phyloP scores from a whole-genome alignment of 2,329 filamentous ascomycete species.

The Alternaria conjuncta region DNA sequence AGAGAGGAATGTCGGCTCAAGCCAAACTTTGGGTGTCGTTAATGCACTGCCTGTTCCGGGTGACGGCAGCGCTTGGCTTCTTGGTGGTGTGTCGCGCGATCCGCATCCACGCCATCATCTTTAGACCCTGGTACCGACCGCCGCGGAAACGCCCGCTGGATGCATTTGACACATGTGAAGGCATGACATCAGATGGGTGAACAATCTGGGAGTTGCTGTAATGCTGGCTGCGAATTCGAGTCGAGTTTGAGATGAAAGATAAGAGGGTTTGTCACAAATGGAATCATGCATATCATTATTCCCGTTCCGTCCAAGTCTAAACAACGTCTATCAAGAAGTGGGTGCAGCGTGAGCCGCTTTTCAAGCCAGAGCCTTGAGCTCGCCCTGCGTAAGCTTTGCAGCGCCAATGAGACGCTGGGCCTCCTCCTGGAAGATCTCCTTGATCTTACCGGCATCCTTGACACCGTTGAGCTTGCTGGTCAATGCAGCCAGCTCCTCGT shows the following conservation, averaged over 20 bases:
- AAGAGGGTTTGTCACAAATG: neutral
- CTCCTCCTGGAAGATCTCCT: constrained; percentile 80
- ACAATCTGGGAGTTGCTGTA: neutral
- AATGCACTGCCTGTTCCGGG: constrained; percentile 19
- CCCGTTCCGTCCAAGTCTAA: constrained; percentile 18
- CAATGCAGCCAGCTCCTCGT: constrained; percentile 86
- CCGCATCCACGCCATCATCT: constrained; percentile 9
- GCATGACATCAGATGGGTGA: neutral
- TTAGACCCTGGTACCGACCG: constrained; percentile 10
- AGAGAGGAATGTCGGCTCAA: neutral
- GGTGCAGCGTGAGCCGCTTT: neutral
- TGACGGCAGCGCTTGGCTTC: constrained; percentile 33
- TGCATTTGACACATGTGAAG: constrained; percentile 4
- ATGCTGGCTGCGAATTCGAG: neutral
- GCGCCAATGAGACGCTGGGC: constrained; percentile 77
- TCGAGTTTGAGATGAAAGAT: neutral
- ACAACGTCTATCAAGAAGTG: constrained; percentile 20
- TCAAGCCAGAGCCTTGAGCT: constrained; percentile 69
- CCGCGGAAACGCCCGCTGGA: constrained; percentile 6
- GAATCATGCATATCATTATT: constrained; percentile 12
- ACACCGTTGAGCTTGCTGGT: constrained; percentile 79
- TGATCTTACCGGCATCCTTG: constrained; percentile 84
- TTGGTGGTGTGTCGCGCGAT: constrained; percentile 24
- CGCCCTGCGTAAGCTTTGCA: constrained; percentile 85
- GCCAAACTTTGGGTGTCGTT: neutral